Base-by-base conservation (phyloP, 1,284 basidiomycete species). In the Schizophyllum commune region DNA sequence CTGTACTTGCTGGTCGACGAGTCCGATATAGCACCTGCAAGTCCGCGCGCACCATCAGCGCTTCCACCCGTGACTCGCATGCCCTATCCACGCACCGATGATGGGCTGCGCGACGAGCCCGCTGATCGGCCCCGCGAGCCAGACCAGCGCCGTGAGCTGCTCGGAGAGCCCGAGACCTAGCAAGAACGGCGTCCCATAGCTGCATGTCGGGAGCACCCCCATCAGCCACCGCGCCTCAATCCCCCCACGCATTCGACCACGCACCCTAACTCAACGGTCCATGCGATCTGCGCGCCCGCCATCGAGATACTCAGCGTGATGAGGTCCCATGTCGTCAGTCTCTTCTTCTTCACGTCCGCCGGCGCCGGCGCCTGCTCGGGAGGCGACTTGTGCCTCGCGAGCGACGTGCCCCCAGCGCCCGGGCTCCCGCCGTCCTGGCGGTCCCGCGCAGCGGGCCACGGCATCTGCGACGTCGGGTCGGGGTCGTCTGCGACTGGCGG, bases 121-220 rank as follows among this genome's bases (percentile, higher is more conserved):
- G 61, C 91, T 93, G 62, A 98, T 90, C 8, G 94, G 94, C 5
- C 96, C 97, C 32, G 96, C 96, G 55, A 99, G 83, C 96, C 96
- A 99, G 32, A 99, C 96, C 15, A 98, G 81, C 61, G 92, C 92
- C 4, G 97, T 98, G 32, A 94, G 79, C 69, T 94, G 86, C 71
- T 96, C 95, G 1, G 92, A 90, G 32, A 98, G 81, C 8, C 96
- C 96, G 11, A 99, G 85, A 15, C 82, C 83, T 11, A 97, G 82
- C 54, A 98, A 79, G 73, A 97, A 98, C 0, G 96, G 96, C 1
- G 95, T 98, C 33, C 95, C 95, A 70, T 96, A 96, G 69, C 93
- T 94, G 27, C 27, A 5, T 27, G 62, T 66, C 64, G 60, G 17
- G n/a, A 62, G 34, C 39, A 27, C 27, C 11, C 15, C 32, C 20